phyloP scores from a whole-genome alignment of 441 rosid genomes.

The Gossypium davidsonii region DNA sequence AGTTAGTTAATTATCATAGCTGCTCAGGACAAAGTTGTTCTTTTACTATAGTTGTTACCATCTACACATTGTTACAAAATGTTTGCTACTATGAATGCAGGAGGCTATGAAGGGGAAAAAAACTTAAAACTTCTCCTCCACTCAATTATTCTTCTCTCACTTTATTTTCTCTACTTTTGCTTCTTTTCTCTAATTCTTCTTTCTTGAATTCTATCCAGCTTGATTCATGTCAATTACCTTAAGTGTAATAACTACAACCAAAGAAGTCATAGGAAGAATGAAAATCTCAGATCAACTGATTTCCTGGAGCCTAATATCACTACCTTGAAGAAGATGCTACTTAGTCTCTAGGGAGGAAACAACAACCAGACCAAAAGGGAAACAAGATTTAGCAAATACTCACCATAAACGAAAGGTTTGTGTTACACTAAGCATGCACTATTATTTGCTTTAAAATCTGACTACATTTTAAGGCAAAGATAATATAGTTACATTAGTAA shows the following conservation, averaged over 20 bases:
- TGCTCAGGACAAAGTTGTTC: too few relatives aligned
- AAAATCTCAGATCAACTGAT: neutral
- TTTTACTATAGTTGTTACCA: too few relatives aligned
- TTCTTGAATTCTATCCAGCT: too few relatives aligned
- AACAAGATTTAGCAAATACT: neutral
- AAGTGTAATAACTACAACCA: neutral
- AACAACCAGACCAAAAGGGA: neutral
- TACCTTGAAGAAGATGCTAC: neutral
- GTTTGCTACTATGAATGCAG: too few relatives aligned
- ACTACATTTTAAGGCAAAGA: neutral
- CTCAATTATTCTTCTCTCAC: too few relatives aligned
- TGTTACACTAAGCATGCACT: neutral
- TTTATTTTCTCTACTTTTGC: too few relatives aligned
- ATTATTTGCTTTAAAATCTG: neutral
- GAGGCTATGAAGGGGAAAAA: too few relatives aligned
- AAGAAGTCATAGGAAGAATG: neutral
- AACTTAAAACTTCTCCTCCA: too few relatives aligned
- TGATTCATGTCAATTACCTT: neutral
- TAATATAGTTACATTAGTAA: neutral
- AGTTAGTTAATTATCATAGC: too few relatives aligned
- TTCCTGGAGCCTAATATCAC: neutral
- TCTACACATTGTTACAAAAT: too few relatives aligned
- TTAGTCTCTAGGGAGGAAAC: neutral
- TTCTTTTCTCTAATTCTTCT: too few relatives aligned
- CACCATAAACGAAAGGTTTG: neutral